Conservation (phyloP, 371 early-diverging fungal species). For the Nosema muscidifuracis region DNA sequence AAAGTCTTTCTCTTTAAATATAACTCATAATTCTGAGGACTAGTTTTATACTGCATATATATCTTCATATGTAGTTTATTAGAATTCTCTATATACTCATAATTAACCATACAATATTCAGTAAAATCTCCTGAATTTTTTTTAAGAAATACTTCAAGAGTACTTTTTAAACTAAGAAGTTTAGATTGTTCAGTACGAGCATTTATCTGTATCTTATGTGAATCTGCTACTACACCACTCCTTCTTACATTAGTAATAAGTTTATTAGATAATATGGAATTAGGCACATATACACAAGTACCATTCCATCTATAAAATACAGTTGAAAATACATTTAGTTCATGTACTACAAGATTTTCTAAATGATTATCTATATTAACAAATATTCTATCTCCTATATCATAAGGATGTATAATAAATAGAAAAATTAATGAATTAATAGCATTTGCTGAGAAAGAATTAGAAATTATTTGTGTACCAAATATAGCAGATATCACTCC, state of each 20-base stretch:
- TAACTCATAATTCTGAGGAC: constrained; percentile 62
- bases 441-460: constrained; percentile 53
- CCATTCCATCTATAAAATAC: constrained; percentile 63
- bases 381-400: constrained; percentile 63
- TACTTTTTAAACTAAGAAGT: constrained; percentile 51
- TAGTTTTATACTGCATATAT: constrained; percentile 61
- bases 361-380: constrained; percentile 53
- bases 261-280: constrained; percentile 55
- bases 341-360: constrained; percentile 63
- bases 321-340: constrained; percentile 64
- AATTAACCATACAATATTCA: constrained; percentile 62
- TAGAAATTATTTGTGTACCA: constrained; percentile 61
- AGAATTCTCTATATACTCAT: constrained; percentile 62
- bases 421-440: constrained; percentile 62
- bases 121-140: constrained; percentile 57
- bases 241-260: constrained; percentile 61
- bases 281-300: constrained; percentile 60
- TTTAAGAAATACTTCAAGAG: constrained; percentile 55
- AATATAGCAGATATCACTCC: constrained; percentile 59
- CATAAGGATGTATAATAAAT: constrained; percentile 64
- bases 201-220: constrained; percentile 59
- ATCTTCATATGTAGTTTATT: constrained; percentile 62
- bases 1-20: constrained; percentile 60
- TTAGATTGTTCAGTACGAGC: constrained; percentile 53
- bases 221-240: constrained; percentile 59